Evolutionary conservation across 1,139 yeast genomes (phyloP), one percentile per base, ranked within the genome.

Genomic region (Taphrina communis): DNA sequence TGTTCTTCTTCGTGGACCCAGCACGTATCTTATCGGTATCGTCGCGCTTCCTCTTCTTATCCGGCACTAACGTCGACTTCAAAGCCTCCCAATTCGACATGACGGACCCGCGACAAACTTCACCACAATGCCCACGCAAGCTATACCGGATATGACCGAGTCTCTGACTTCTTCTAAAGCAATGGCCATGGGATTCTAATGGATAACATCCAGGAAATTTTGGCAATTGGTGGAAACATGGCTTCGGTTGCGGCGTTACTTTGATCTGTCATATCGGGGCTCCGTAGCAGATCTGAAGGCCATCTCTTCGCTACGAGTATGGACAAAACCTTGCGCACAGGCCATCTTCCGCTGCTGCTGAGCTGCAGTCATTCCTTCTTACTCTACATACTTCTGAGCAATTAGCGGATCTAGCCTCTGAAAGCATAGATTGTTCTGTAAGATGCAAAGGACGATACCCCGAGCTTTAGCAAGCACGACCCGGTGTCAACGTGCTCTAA

Each of bases 51-150:
- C 67, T 42, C 39, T 63, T 63, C 61, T 55, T 63, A 21, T 63
- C 59, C n/a, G 48, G 61, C 6, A 44, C 46, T 55, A 53, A 35
- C 56, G 36, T 36, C n/a, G 46, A 31, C 52, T 55, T 44, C 1
- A 63, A 35, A 8, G 60, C 67, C 61, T 63, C 48, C 67, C 67
- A 63, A 48, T 63, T 63, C 55, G 67, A 63, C 67, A 63, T 63
- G 31, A 21, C 52, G 12, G 38, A 41, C n/a, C 48, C 42, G 14
- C 42, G 14, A 25, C 31, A 25, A 25, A 4, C 31, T 25, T 25
- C 31, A 25, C 31, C 31, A 25, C 31, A 25, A 4, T 25, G 2
- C 4, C 31, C 31, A 25, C 31, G 31, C 31, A 25, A 25, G 31
- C 31, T 25, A 25, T 25, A 25, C 31, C 1, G 31, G 31, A 25